These are phyloP conservation scores for Myxozyma neglecta DNA, from an alignment of 805 yeast genomes.

Conservation along the genomic window DNA sequence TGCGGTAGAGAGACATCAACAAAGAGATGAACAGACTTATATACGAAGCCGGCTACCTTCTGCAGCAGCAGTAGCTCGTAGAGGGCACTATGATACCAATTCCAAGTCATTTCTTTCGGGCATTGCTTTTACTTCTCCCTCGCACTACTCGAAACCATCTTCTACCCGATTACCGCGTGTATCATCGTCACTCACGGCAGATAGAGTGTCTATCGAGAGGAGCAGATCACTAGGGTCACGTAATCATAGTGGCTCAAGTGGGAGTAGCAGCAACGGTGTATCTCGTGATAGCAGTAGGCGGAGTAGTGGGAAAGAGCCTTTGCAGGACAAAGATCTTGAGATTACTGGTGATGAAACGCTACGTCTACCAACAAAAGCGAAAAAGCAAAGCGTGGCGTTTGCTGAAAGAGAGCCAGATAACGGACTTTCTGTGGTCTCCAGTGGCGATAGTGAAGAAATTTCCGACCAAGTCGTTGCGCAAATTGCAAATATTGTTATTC, in stretches of 20 bases:
- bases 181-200: not conserved
- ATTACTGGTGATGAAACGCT: not conserved
- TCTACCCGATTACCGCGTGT: not conserved
- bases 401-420: not conserved
- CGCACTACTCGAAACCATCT: not conserved
- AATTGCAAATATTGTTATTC: slow-evolving; percentile 24
- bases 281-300: not conserved
- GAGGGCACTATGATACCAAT: slow-evolving; percentile 5
- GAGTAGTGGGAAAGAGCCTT: not conserved
- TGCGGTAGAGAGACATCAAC: not conserved
- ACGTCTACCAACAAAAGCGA: not conserved
- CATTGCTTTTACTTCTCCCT: not conserved
- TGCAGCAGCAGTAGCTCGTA: slow-evolving; percentile 9
- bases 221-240: not conserved
- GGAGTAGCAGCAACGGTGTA: not conserved
- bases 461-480: slow-evolving; percentile 26
- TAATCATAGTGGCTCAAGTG: not conserved
- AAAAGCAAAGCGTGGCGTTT: not conserved
- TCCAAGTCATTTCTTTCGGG: slow-evolving; percentile 1
- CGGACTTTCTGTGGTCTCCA: not conserved
- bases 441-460: not conserved
- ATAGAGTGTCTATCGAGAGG: not conserved
- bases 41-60: not conserved
- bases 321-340: not conserved
- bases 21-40: not conserved